phyloP scores from a whole-genome alignment of 768 basidiomycete genomes.

The Cantharellus anzutake region DNA sequence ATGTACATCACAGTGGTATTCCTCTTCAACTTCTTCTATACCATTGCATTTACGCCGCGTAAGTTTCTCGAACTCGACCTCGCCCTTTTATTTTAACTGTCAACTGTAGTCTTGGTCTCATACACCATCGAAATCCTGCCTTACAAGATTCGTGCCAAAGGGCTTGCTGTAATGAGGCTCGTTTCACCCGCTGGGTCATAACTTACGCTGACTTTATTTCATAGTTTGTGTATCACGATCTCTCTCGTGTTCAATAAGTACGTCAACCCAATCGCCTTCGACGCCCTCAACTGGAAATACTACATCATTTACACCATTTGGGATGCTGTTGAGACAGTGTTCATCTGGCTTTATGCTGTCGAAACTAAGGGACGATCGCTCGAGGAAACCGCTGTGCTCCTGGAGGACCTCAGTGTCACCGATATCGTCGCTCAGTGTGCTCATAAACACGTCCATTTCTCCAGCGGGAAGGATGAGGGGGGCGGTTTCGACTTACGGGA shows the following conservation, averaged over 20 bases:
- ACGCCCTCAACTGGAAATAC: background rate
- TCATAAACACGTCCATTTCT: background rate
- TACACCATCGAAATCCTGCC: constrained; percentile 48
- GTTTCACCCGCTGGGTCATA: constrained; percentile 4
- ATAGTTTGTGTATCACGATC: background rate
- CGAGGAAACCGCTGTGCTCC: constrained; percentile 13
- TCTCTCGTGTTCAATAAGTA: constrained; percentile 9
- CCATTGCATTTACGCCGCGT: background rate
- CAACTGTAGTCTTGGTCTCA: constrained; percentile 61
- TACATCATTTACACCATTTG: constrained; percentile 5
- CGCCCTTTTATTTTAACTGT: no score
- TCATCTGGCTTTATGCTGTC: constrained; percentile 4
- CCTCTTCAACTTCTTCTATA: constrained; percentile 2
- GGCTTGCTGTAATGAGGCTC: constrained; percentile 45
- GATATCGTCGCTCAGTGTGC: background rate
- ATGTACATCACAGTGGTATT: constrained; percentile 4
- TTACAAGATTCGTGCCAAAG: no score
- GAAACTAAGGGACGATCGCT: constrained; percentile 12
- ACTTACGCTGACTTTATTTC: background rate
- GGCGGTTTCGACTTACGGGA: background rate
- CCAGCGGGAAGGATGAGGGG: background rate
- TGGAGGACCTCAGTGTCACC: constrained; percentile 7
- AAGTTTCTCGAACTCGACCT: no score
- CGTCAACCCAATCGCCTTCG: constrained; percentile 12
- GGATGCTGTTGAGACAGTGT: background rate